Conservation (phyloP, 179 eudicot genomes). For the Silene noctiflora region DNA sequence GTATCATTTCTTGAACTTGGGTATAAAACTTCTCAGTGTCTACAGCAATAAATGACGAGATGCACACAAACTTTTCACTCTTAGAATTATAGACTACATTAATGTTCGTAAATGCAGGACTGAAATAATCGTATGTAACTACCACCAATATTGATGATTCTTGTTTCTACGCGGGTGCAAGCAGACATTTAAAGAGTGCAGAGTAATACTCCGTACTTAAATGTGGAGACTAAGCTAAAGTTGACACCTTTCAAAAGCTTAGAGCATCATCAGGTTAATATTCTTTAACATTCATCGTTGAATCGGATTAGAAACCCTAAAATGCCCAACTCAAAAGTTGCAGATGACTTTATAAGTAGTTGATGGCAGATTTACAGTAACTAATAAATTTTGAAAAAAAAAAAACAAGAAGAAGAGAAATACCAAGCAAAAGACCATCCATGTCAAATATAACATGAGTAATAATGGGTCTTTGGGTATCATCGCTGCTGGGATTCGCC, state of each 20-base stretch:
- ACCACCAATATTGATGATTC: too few species aligned
- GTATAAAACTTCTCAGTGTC: constrained; percentile 92
- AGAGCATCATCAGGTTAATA: too few species aligned
- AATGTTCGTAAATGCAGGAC: neutral
- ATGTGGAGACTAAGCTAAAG: neutral
- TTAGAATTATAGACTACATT: neutral
- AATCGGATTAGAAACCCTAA: too few species aligned
- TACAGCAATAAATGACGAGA: constrained; percentile 31
- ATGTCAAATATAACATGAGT: constrained; percentile 84
- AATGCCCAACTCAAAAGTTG: too few species aligned
- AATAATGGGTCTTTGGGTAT: constrained; percentile 36
- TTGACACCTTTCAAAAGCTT: too few species aligned
- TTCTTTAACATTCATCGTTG: too few species aligned
- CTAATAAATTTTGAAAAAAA: too few species aligned
- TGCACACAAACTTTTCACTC: neutral
- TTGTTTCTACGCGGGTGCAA: too few species aligned
- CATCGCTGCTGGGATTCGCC: constrained; percentile 37
- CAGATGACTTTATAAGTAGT: too few species aligned
- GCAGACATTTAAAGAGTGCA: too few species aligned
- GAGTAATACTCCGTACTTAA: too few species aligned
- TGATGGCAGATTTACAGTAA: too few species aligned
- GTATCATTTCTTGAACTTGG: constrained; percentile 79
- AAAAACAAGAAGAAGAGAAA: neutral
- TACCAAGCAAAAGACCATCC: constrained; percentile 91
- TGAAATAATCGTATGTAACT: neutral